Evolutionary conservation across 495 filamentous ascomycete species (phyloP).

Genomic region (Tetracladium setigerum): DNA sequence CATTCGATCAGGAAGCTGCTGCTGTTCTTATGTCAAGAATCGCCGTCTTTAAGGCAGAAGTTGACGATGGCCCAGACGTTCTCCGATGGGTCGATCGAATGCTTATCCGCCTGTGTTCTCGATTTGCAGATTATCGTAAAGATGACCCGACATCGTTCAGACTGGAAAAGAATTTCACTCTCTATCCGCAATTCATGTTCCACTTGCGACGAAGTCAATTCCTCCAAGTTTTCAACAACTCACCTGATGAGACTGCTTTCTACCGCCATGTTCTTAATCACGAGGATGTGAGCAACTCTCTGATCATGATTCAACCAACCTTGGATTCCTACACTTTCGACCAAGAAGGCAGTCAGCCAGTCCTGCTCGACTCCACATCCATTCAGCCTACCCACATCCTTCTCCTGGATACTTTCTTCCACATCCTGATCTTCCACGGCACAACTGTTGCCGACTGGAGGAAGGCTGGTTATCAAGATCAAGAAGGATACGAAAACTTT

Average conservation of each 20-base stretch:
- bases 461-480: conserved; percentile 96
- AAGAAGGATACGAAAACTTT: conserved; percentile 98
- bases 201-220: conserved; percentile 96
- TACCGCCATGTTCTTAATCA: conserved; percentile 96
- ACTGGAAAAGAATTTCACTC: conserved; percentile 97
- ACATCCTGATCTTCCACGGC: conserved; percentile 98
- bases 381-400: conserved; percentile 94
- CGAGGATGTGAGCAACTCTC: conserved; percentile 92
- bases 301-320: conserved; percentile 99
- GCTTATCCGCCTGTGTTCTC: conserved; percentile 93
- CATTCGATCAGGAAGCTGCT: conserved; percentile 97
- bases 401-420: conserved; percentile 97
- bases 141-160: conserved; percentile 97
- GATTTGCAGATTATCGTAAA: conserved; percentile 97
- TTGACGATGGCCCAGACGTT: conserved; percentile 98
- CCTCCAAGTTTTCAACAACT: conserved; percentile 99
- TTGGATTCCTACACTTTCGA: conserved; percentile 97
- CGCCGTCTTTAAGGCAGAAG: conserved; percentile 97
- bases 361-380: conserved; percentile 89
- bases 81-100: conserved; percentile 98
- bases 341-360: conserved; percentile 81
- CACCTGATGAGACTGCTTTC: conserved; percentile 97
- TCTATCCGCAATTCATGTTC: conserved; percentile 99
- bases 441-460: conserved; percentile 98
- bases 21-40: conserved; percentile 98